Base-by-base conservation (phyloP, 768 basidiomycete species). In the Glaciozyma martinii region DNA sequence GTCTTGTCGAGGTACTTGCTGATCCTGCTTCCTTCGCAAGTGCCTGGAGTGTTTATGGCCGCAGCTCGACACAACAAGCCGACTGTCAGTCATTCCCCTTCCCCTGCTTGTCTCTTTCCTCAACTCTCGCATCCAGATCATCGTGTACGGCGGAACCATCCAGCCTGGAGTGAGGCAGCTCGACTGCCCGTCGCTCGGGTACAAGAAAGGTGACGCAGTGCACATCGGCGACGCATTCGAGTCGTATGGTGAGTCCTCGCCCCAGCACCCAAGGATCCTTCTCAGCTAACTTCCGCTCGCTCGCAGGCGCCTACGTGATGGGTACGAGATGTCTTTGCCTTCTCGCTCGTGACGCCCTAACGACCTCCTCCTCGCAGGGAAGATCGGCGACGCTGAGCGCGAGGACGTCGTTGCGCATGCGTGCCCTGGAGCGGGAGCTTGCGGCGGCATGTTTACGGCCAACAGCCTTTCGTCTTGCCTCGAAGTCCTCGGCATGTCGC, bases 21-120 rank as follows among this genome's bases (percentile, higher is more conserved):
- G 21, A 40, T 40, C 37, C 37, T 40, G 10, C 37, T 40, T 40
- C 37, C 37, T 40, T 40, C 25, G 57, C 29, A 58, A 70, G 72
- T 91, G 90, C 89, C 89, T 13, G 90, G 88, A 23, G 88, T 86
- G 74, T 80, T 90, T 62, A 89, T 92, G 74, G 90, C 90, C 21
- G 89, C 89, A 1, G 86, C 80, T 46, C 84, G 90, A 59, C 86
- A 90, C 78, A 91, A 92, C 74, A 82, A 89, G 9, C 90, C 90
- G 2, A 90, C 90, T 8, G 2, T 40, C 10, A 40, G 37, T 40
- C 12, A 8, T 40, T 13, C 37, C 15, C 7, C 15, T 6, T 13
- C 10, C 37, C 37, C 3, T 7, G 15, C 37, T 40, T 13, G 37
- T 2, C 3, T 40, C 15, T 13, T 40, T 40, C 15, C 37, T 40